phyloP scores from a whole-genome alignment of 2,329 filamentous ascomycete genomes.

The Fusarium odoratissimum region DNA sequence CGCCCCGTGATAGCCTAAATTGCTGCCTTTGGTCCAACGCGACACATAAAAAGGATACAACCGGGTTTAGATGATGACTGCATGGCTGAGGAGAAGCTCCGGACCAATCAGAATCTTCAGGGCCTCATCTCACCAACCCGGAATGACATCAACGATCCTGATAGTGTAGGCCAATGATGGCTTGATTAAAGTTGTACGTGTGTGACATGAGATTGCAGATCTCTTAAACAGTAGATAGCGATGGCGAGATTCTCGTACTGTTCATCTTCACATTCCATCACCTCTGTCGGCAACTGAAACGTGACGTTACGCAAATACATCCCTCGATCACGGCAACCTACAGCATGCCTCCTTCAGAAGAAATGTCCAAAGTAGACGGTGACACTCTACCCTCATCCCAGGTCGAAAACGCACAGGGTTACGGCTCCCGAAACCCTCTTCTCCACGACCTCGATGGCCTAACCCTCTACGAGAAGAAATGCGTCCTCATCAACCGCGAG shows the following conservation, averaged over 20 bases:
- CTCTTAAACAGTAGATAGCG: background rate
- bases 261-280: background rate
- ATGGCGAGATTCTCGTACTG: background rate
- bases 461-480: constrained; percentile 51
- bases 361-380: background rate
- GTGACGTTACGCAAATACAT: background rate
- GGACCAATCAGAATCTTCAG: background rate
- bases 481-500: constrained; percentile 54
- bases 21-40: background rate
- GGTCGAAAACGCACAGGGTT: background rate
- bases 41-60: background rate
- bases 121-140: background rate
- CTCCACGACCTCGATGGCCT: constrained; percentile 40
- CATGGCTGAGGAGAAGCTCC: background rate
- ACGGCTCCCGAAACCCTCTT: background rate
- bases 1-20: background rate
- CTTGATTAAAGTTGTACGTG: background rate
- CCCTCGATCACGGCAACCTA: background rate
- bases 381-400: background rate
- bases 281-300: background rate
- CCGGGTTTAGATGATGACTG: background rate
- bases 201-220: background rate
- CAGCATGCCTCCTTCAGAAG: constrained; percentile 1
- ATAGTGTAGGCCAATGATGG: background rate
- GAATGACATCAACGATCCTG: constrained; percentile 32